A percentile compares a stretch with the other conserved stretches of the same genome.
Evolutionary conservation across 1,284 basidiomycete species (phyloP).

Genomic region (Volvariella volvacea): DNA sequence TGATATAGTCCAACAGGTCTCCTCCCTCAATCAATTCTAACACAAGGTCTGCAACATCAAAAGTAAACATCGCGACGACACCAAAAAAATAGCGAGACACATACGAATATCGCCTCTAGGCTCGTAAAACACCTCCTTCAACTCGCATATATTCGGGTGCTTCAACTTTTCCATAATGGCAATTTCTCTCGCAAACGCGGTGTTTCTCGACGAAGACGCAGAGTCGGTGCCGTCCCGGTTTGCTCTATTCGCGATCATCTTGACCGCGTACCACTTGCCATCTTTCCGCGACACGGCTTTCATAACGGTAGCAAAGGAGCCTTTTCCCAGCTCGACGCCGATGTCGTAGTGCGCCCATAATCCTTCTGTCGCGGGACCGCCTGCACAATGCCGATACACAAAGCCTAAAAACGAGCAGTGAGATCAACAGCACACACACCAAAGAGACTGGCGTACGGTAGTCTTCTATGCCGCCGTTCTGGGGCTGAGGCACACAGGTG

Average conservation of each 20-base stretch:
- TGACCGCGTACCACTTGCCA: conserved; percentile 66
- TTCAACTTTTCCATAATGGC: conserved; percentile 68
- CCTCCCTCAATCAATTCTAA: conserved; percentile 82
- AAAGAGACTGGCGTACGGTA: conserved; percentile 50
- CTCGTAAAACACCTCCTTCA: conserved; percentile 71
- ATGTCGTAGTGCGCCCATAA: conserved; percentile 63
- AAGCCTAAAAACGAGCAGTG: conserved; percentile 26
- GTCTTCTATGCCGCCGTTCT: conserved; percentile 47
- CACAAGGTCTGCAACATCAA: conserved; percentile 50
- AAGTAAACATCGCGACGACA: too few relatives aligned
- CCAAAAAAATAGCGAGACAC: too few relatives aligned
- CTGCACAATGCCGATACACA: conserved; percentile 44
- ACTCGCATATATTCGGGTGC: conserved; percentile 78
- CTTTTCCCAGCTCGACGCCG: conserved; percentile 64
- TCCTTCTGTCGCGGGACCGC: conserved; percentile 38
- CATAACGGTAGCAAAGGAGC: conserved; percentile 76
- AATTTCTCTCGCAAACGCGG: conserved; percentile 64
- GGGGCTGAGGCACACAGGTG: conserved; percentile 37
- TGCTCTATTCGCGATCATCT: conserved; percentile 59
- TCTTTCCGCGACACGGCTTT: conserved; percentile 56
- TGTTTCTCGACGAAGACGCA: conserved; percentile 13
- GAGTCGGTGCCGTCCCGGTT: conserved; percentile 21
- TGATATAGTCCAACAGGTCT: conserved; percentile 81
- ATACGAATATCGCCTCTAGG: conserved; percentile 66
- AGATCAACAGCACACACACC: conserved; percentile 10